Conservation (phyloP, 495 filamentous ascomycete genomes). For the Halenospora varia region DNA sequence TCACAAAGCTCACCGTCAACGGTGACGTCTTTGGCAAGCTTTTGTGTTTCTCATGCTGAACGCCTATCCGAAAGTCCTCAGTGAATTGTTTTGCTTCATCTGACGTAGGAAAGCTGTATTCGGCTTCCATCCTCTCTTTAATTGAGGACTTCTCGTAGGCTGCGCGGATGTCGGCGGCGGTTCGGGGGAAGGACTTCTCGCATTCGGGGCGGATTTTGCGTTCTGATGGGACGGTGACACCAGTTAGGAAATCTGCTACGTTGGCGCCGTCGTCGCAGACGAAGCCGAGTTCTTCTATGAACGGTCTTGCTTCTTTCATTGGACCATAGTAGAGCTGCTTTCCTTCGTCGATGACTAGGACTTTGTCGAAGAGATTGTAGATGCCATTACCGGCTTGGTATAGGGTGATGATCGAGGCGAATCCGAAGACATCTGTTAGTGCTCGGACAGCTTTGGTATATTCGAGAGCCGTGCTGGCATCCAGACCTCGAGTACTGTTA, state of each 20-base stretch:
- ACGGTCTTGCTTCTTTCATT: slow-evolving; percentile 57
- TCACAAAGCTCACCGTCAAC: slow-evolving; percentile 38
- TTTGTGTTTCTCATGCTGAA: slow-evolving; percentile 62
- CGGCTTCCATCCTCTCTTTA: slow-evolving; percentile 26
- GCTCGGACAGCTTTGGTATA: slow-evolving; percentile 45
- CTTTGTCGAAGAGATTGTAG: slow-evolving; percentile 64
- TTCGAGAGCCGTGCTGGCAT: slow-evolving; percentile 78
- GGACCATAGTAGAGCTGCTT: slow-evolving; percentile 63
- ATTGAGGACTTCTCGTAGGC: slow-evolving; percentile 34
- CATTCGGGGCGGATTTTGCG: slow-evolving; percentile 58
- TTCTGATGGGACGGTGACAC: slow-evolving; percentile 60
- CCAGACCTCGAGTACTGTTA: slow-evolving; percentile 79
- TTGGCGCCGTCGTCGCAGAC: slow-evolving; percentile 59
- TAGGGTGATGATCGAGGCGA: slow-evolving; percentile 48
- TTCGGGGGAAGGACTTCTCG: slow-evolving; percentile 62
- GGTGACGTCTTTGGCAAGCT: slow-evolving; percentile 62
- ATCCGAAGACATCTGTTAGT: slow-evolving; percentile 42
- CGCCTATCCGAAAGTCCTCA: slow-evolving; percentile 58
- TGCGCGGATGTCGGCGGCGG: slow-evolving; percentile 58
- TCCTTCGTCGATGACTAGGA: slow-evolving; percentile 60
- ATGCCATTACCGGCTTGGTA: slow-evolving; percentile 71
- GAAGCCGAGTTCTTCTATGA: slow-evolving; percentile 69
- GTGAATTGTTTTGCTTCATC: slow-evolving; percentile 40
- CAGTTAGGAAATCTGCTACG: slow-evolving; percentile 67
- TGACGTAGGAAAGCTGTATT: slow-evolving; percentile 47